A percentile compares a stretch with the other conserved stretches of the same genome.
Evolutionary conservation across 768 basidiomycete genomes (phyloP).

Genomic region (Panaeolus papilionaceus): DNA sequence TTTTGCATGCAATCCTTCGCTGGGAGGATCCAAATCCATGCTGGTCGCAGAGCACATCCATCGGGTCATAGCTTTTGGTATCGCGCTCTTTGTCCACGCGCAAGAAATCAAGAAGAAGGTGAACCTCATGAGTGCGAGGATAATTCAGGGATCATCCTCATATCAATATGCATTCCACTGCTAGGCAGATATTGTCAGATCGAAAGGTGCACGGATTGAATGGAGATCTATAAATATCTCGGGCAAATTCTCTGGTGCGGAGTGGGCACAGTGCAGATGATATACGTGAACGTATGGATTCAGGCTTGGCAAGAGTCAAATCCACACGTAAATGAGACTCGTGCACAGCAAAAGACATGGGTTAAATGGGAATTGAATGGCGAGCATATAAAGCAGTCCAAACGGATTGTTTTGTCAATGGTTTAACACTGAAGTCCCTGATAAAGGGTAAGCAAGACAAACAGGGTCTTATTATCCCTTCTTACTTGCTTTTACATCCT

Average conservation of each 20-base stretch:
- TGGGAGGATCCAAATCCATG: neutral
- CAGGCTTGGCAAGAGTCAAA: neutral
- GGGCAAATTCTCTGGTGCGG: neutral
- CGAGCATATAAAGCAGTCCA: neutral
- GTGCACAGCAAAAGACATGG: neutral
- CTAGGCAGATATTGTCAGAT: constrained; percentile 9
- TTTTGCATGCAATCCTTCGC: neutral
- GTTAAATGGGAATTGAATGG: neutral
- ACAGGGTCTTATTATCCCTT: neutral
- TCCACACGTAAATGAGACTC: neutral
- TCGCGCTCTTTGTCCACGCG: neutral
- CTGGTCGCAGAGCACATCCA: neutral
- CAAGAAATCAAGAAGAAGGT: neutral
- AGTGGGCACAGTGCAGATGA: neutral
- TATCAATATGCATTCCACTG: neutral
- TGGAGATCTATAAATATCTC: constrained; percentile 1
- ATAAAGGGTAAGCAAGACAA: neutral
- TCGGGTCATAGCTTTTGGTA: neutral
- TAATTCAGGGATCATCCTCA: neutral
- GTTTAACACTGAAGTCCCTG: neutral
- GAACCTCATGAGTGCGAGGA: neutral
- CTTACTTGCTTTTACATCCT: neutral
- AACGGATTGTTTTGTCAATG: neutral
- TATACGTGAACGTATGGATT: neutral
- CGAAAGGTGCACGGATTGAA: neutral